Base-by-base conservation (phyloP, 208 protist genomes). In the Trypanosoma rangeli region DNA sequence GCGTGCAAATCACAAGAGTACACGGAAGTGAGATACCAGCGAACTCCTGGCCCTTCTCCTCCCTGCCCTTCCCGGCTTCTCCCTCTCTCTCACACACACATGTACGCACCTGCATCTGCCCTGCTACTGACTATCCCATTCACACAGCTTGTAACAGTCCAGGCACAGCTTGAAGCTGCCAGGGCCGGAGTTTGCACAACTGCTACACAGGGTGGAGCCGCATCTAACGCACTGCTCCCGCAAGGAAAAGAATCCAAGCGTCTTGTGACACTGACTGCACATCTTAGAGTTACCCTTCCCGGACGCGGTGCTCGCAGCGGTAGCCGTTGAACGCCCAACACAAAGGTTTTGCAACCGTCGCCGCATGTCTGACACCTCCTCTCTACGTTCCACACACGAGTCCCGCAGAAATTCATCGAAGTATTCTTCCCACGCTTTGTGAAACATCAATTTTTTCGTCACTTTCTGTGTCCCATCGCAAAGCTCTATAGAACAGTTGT, bases 351-450 rank as follows among this genome's bases (percentile, higher is more conserved):
- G 33, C 33, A 71, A 37, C 56, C 61, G 46, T 20, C 59, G 24
- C 28, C 29, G 31, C 73, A 79, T 70, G 5, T 69, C 12, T 20
- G 63, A 22, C 13, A 79, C 12, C 29, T 79, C 67, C 37, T 54
- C 22, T 39, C 50, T 57, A 20, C 67, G 63, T 7, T 8, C 33
- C 48, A 48, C 46, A 72, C 83, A 84, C 29, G 89, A 82, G 29
- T 64, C 65, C 42, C 62, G 37, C 13, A 94, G 70, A 49, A 82
- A 73, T 13, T 26, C 26, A 22, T 83, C 58, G 55, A 92, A 78
- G 53, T 83, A 94, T 2, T 44, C n/a, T 37, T 90, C 83, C 58
- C 89, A 89, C 22, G 74, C 76, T n/a, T 64, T 26, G 20, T 79
- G 74, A 75, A 79, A 90, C 26, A 65, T 66, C n/a, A 86, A 54